phyloP scores from a whole-genome alignment of 139 green algal species.

The Tetratostichococcus sp. region DNA sequence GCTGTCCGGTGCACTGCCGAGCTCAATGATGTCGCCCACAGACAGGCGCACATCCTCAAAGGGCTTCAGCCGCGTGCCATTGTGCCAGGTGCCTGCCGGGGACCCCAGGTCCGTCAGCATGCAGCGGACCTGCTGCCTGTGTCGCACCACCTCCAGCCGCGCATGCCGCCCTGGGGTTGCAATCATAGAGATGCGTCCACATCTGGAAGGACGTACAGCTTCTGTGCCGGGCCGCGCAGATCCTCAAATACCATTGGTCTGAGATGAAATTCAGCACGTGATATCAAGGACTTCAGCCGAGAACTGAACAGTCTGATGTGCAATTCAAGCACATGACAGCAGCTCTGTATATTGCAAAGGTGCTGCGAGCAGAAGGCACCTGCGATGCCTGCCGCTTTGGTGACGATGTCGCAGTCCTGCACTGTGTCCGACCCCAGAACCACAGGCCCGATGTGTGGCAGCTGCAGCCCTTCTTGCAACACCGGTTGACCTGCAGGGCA shows the following conservation, averaged over 20 bases:
- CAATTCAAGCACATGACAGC: no score
- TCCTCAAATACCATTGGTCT: no score
- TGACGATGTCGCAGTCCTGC: not conserved
- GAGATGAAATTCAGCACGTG: no score
- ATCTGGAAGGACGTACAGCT: no score
- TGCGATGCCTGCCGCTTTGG: not conserved
- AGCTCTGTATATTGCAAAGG: no score
- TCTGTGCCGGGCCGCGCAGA: no score
- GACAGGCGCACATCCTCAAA: conserved; percentile 21
- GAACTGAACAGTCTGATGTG: no score
- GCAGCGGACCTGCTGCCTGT: not conserved
- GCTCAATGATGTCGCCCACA: conserved; percentile 24
- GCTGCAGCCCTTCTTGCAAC: not conserved
- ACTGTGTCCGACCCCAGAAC: not conserved
- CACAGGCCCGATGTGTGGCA: not conserved
- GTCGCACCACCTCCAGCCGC: conserved; percentile 20
- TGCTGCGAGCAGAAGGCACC: no score
- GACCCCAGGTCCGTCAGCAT: conserved; percentile 31
- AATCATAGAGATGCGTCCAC: no score
- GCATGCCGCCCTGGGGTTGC: conserved; percentile 17
- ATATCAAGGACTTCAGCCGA: no score
- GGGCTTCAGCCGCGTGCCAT: conserved; percentile 10
- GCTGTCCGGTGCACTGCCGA: conserved; percentile 9
- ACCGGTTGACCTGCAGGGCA: not conserved
- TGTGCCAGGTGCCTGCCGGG: conserved; percentile 38